Percentiles rank a stretch among this genome's conserved stretches.
Conservation (phyloP, 2,329 filamentous ascomycete species). For the Pezizomycotina sp. region DNA sequence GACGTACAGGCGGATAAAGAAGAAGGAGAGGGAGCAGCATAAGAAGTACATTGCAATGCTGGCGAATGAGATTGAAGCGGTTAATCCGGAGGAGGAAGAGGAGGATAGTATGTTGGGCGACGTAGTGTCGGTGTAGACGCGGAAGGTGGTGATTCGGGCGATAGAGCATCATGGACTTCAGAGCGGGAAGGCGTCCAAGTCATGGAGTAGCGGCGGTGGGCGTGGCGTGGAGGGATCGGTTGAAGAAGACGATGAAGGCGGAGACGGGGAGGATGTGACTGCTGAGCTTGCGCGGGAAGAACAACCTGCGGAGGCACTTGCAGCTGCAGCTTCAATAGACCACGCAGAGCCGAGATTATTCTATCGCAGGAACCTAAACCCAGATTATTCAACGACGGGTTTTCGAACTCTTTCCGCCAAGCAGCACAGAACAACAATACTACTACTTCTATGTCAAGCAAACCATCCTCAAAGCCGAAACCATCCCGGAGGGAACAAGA, state of each 20-base stretch:
- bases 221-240: slow-evolving; percentile 54
- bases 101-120: slow-evolving; percentile 45
- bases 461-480: too few species aligned
- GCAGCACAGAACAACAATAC: too few species aligned
- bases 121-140: slow-evolving; percentile 44
- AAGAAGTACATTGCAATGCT: slow-evolving; percentile 38
- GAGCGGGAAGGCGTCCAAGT: slow-evolving; percentile 62
- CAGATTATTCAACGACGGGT: too few species aligned
- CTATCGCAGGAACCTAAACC: too few species aligned
- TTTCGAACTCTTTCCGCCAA: too few species aligned
- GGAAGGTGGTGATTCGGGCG: neutral
- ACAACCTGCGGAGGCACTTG: too few species aligned
- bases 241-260: slow-evolving; percentile 10
- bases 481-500: too few species aligned
- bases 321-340: too few species aligned
- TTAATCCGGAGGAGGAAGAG: slow-evolving; percentile 37
- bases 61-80: neutral
- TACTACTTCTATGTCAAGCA: too few species aligned
- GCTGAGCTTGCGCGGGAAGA: too few species aligned
- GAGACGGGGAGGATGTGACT: slow-evolving; percentile 1
- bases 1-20: slow-evolving; percentile 77
- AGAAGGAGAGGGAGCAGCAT: slow-evolving; percentile 52
- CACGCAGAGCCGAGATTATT: too few species aligned
- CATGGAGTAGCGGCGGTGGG: slow-evolving; percentile 67
- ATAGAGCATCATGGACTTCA: neutral